Evolutionary conservation across 1,284 basidiomycete genomes (phyloP), one percentile per base, ranked within the genome.

Genomic region (Bjerkandera adusta): DNA sequence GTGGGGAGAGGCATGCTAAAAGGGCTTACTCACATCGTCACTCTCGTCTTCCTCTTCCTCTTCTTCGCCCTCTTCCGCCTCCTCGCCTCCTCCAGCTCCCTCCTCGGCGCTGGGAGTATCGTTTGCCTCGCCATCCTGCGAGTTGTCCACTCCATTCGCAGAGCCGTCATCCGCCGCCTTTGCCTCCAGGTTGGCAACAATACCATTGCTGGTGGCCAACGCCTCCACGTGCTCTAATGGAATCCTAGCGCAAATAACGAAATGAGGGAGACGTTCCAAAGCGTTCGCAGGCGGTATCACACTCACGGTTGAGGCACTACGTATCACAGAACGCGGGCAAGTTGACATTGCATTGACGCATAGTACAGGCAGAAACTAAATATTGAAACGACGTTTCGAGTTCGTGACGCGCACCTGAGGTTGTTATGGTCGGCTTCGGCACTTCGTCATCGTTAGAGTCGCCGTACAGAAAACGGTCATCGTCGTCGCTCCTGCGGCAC

Each of bases 381-480:
- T 37, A 21, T 24, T 13, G 22, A 20, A 37, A 12, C 27, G 20
- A n/a, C n/a, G n/a, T n/a, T n/a, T n/a, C n/a, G n/a, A 32, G 22
- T 34, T 16, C 20, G 38, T 43, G 20, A 11, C 22, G 16, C 75
- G 75, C 68, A 79, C 77, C 75, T 65, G 69, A 66, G 51, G 66
- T 63, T 51, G 56, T 51, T 33, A 63, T 59, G 12, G 54, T 49
- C 35, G 64, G 51, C 49, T 71, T 67, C 57, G 63, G 52, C 50
- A 67, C 56, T 50, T 58, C 57, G 46, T 69, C 61, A 41, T 59
- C 61, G 16, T 67, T 60, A 36, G 79, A 71, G 51, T 74, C 74
- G 55, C 85, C 85, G 55, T 88, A 88, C 50, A 88, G 69, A 63
- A 83, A 88, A 36, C 83, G 83, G 62, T 88, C 85, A 62, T 88